Evolutionary conservation across 176 grass and related monocot species (phyloP), one percentile per base, ranked within the genome.

Genomic region (Canna indica): DNA sequence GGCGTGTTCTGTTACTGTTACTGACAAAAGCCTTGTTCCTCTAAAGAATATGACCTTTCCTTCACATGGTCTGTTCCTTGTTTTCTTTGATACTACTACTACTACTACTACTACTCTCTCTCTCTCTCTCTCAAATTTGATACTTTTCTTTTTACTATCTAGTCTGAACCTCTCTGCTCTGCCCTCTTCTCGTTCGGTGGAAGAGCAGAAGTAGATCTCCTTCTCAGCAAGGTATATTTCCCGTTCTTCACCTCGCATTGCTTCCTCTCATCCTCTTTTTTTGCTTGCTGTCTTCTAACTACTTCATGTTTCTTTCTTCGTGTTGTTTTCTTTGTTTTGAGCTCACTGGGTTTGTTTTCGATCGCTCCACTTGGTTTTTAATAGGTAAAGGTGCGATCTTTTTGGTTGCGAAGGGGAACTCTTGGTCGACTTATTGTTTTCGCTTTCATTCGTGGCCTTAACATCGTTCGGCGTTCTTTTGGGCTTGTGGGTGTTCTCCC

Each of bases 11-110:
- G 15, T 25, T 42, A 29, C 12, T 20, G 5, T 30, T 1, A 25
- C 71, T 59, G 71, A 73, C 71, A 73, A 29, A 44, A 45, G 29
- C 54, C 17, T 8, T 26, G 6, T 41, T 60, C 24, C 25, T 20
- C 18, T 4, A 58, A 53, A 29, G 54, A 73, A 58, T 59, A 6
- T 45, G 53, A 29, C 48, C 36, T 73, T 73, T 70, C 1, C 54
- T 73, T 73, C 71, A 73, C 71, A 36, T 73, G 71, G 54, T 41
- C 36, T 59, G 71, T 60, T 73, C 54, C 71, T 73, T 70, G 44
- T 50, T 70, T 31, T 1, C 14, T n/a, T n/a, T n/a, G n/a, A n/a
- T n/a, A n/a, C n/a, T n/a, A n/a, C n/a, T n/a, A n/a, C n/a, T n/a
- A n/a, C n/a, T n/a, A n/a, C n/a, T n/a, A n/a, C n/a, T n/a, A n/a